Base-by-base conservation (phyloP, 176 grass and related monocot species). In the Triticum urartu region DNA sequence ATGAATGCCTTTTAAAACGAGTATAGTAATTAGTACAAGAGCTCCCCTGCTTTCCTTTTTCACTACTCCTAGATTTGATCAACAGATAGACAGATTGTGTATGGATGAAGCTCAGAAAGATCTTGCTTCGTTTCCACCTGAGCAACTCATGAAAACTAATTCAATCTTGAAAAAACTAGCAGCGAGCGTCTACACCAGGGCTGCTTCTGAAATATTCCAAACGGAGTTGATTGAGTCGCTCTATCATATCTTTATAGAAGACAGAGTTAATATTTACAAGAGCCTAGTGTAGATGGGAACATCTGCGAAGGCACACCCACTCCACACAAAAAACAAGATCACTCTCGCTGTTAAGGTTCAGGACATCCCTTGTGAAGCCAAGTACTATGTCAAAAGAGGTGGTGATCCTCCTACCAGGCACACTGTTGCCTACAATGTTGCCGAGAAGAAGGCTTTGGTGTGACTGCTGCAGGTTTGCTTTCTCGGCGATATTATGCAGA, bases 121-220 rank as follows among this genome's bases (percentile, higher is more conserved):
- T 79, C 74, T 79, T 83, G 81, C 84, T 75, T 64, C 64, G 64
- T 75, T 89, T 64, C 89, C 78, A 75, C 38, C 69, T 21, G 84
- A 94, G 67, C 89, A 68, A 21, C 68, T 94, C 77, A 58, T 92
- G 76, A 95, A 98, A 91, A 95, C 88, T n/a, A 73, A 89, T 38
- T 86, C 47, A 9, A 64, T 88, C 17, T 86, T 98, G 54, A 91
- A 95, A 86, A 98, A 98, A 92, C 96, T 95, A 89, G 93, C 91
- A 1, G 87, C 48, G 15, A 68, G 79, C 81, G 90, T 94, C 43
- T 95, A 94, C 86, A 94, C 96, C 12, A 90, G 58, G 81, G 81
- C 78, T 73, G 91, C 66, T 22, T 95, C 94, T 86, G 93, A 91
- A 73, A 86, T 84, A 36, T 95, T 95, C 86, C 96, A 94, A 86